Conservation (phyloP, 371 early-diverging fungal genomes). For the Mucor irregularis region DNA sequence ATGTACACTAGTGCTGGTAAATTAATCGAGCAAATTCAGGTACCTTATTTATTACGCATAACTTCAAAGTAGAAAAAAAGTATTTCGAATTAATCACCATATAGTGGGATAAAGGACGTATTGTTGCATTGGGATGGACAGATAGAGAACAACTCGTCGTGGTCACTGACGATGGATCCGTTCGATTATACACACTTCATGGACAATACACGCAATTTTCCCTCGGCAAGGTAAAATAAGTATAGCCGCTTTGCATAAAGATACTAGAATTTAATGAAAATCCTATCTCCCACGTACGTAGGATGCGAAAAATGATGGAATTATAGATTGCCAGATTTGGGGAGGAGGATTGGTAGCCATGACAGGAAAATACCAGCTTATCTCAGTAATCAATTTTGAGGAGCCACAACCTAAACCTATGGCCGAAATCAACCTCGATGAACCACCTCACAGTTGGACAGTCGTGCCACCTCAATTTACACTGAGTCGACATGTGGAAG, state of each 20-base stretch:
- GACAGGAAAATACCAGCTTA: slow-evolving; percentile 78
- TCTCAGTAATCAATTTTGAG: slow-evolving; percentile 78
- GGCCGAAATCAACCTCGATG: slow-evolving; percentile 74
- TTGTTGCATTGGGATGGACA: slow-evolving; percentile 92
- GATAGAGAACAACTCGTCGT: slow-evolving; percentile 83
- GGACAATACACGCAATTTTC: slow-evolving; percentile 83
- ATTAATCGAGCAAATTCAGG: slow-evolving; percentile 83
- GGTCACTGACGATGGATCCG: slow-evolving; percentile 88
- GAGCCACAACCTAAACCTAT: slow-evolving; percentile 84
- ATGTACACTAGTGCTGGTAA: slow-evolving; percentile 87
- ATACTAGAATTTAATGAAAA: not conserved
- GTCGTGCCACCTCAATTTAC: slow-evolving; percentile 88
- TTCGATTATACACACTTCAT: slow-evolving; percentile 78
- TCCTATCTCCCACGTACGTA: no score
- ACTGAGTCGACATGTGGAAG: slow-evolving; percentile 88
- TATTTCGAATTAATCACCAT: not conserved
- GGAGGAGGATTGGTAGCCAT: slow-evolving; percentile 88
- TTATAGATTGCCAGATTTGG: slow-evolving; percentile 88
- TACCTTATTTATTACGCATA: no score
- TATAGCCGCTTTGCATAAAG: not conserved
- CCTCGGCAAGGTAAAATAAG: slow-evolving; percentile 66
- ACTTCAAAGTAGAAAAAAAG: not conserved
- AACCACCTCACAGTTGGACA: slow-evolving; percentile 83
- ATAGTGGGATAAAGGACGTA: slow-evolving; percentile 89
- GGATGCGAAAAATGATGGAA: slow-evolving; percentile 79